Evolutionary conservation across 129 eudicot species (phyloP).

Genomic region (Mikania micrantha): DNA sequence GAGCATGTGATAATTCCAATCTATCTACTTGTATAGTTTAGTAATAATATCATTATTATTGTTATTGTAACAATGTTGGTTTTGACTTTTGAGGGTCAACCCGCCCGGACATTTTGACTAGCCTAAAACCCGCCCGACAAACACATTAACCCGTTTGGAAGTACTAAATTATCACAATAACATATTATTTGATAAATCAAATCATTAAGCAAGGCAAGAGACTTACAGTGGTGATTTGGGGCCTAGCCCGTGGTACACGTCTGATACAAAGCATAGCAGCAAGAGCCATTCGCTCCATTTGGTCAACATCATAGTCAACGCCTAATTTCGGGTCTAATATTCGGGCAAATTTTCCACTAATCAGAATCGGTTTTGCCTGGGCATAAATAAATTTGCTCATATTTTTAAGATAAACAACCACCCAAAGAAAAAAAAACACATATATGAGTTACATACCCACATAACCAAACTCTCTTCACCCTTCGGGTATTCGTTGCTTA

Average conservation of each 20-base stretch:
- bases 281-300: constrained; percentile 79
- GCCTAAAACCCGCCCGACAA: too few species aligned
- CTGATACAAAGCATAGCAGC: constrained; percentile 89
- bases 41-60: too few species aligned
- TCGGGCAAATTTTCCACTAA: constrained; percentile 51
- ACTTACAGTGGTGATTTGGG: constrained; percentile 79
- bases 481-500: constrained; percentile 67
- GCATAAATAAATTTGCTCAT: neutral
- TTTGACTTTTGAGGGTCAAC: too few species aligned
- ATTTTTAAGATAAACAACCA: neutral
- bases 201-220: neutral
- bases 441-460: constrained; percentile 60
- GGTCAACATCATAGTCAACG: constrained; percentile 49
- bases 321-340: constrained; percentile 64
- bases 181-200: too few species aligned
- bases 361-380: constrained; percentile 79
- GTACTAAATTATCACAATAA: too few species aligned
- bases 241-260: constrained; percentile 91
- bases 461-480: constrained; percentile 95
- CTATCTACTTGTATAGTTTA: too few species aligned
- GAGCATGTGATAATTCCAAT: too few species aligned
- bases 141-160: too few species aligned
- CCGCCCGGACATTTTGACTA: too few species aligned
- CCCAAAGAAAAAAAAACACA: neutral
- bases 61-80: too few species aligned